Evolutionary conservation across 129 eudicot species (phyloP).

Genomic region (Helianthus tuberosus): DNA sequence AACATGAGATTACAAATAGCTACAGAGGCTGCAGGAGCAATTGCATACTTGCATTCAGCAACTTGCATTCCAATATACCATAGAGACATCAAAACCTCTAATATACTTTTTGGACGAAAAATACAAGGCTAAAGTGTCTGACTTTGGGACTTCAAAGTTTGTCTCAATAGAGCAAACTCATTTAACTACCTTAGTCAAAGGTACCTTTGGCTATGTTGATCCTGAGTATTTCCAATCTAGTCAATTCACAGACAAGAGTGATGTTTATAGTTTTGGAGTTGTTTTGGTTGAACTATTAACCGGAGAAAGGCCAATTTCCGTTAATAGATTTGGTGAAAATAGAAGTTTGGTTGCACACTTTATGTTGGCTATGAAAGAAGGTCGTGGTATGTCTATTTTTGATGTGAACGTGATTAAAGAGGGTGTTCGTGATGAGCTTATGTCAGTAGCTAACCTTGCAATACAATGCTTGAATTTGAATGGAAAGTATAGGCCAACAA

Average conservation of each 20-base stretch:
- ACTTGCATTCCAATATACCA: background rate
- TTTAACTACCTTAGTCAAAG: slow-evolving; percentile 1
- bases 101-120: slow-evolving; percentile 3
- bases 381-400: too few species aligned
- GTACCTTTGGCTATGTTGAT: slow-evolving; percentile 1
- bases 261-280: too few species aligned
- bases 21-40: background rate
- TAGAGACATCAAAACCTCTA: background rate
- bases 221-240: too few species aligned
- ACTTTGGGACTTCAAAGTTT: background rate
- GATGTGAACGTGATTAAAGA: background rate
- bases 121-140: background rate
- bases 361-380: background rate
- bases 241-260: too few species aligned
- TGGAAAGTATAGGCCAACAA: background rate
- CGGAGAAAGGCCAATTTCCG: too few species aligned
- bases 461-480: background rate
- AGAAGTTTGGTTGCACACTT: background rate
- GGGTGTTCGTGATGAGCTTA: background rate
- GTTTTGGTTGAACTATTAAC: too few species aligned
- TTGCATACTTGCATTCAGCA: background rate
- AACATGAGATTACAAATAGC: slow-evolving; percentile 1
- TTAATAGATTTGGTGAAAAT: too few species aligned
- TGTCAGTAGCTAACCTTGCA: background rate
- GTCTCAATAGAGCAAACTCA: background rate